These are phyloP conservation scores for Aquilaria sinensis DNA, from an alignment of 345 rosid species.

Conservation along the genomic window DNA sequence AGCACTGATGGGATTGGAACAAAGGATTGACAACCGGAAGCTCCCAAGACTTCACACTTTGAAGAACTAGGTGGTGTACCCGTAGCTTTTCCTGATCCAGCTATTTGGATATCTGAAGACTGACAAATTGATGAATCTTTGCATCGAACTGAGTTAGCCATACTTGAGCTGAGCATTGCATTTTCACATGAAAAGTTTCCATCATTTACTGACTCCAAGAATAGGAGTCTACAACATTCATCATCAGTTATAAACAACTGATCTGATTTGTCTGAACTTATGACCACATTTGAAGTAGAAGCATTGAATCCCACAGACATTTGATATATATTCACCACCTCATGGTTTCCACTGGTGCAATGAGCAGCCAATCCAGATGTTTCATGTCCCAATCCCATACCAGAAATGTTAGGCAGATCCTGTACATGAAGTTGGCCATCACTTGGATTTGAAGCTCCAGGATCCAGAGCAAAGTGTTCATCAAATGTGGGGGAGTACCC, in stretches of 20 bases:
- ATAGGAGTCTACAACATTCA: constrained; percentile 79
- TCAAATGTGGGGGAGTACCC: constrained; percentile 43
- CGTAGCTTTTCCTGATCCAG: constrained; percentile 32
- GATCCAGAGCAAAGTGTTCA: constrained; percentile 32
- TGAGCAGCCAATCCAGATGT: constrained; percentile 42
- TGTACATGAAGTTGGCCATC: constrained; percentile 47
- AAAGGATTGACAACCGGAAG: constrained; percentile 42
- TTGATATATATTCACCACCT: constrained; percentile 36
- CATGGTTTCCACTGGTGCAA: constrained; percentile 35
- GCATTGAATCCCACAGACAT: constrained; percentile 31
- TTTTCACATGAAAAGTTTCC: constrained; percentile 33
- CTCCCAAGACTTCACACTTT: constrained; percentile 30
- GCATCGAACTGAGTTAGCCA: constrained; percentile 29
- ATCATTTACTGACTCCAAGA: constrained; percentile 48
- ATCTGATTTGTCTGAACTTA: constrained; percentile 33
- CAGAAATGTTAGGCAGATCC: constrained; percentile 35
- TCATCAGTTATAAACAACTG: constrained; percentile 69
- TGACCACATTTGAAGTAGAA: constrained; percentile 38
- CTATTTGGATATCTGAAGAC: constrained; percentile 32
- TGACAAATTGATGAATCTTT: constrained; percentile 27
- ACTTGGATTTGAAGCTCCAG: constrained; percentile 25
- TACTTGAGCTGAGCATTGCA: constrained; percentile 29
- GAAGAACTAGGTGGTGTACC: constrained; percentile 35
- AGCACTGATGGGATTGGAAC: constrained; percentile 24
- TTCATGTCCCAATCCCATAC: constrained; percentile 40